A percentile compares a stretch with the other conserved stretches of the same genome.
These are phyloP conservation scores for Kwoniella newhampshirensis DNA, from an alignment of 768 basidiomycete species.

Conservation along the genomic window DNA sequence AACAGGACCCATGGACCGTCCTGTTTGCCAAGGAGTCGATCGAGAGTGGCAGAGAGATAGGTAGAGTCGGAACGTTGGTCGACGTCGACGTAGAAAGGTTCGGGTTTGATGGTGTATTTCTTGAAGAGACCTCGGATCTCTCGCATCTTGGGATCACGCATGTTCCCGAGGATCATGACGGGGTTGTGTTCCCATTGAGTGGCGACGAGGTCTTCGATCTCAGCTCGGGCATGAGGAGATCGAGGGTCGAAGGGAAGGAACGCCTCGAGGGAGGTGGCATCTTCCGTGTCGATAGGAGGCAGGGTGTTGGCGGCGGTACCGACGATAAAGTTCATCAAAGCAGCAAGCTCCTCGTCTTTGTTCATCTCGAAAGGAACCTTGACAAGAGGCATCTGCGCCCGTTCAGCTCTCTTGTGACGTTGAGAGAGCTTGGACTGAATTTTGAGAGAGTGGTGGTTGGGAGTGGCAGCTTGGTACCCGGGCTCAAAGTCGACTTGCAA, in stretches of 20 bases:
- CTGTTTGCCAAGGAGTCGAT: conserved; percentile 18
- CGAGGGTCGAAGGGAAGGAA: conserved; percentile 39
- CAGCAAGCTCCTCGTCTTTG: conserved; percentile 30
- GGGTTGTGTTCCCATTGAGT: conserved; percentile 38
- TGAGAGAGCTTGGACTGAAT: conserved; percentile 19
- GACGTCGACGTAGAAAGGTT: conserved; percentile 36
- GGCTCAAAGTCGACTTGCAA: conserved; percentile 24
- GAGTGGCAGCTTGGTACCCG: conserved; percentile 14
- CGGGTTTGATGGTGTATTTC: conserved; percentile 29
- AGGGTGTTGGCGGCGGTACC: conserved; percentile 31
- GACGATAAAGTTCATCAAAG: conserved; percentile 31
- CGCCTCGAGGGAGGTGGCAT: conserved; percentile 15
- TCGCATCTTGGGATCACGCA: conserved; percentile 39
- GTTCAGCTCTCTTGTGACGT: conserved; percentile 8
- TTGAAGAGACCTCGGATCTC: conserved; percentile 27
- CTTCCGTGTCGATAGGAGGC: conserved; percentile 19
- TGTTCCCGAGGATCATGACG: conserved; percentile 38
- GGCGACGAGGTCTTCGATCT: conserved; percentile 29
- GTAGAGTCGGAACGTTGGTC: conserved; percentile 34
- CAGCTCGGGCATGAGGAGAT: conserved; percentile 17
- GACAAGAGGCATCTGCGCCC: conserved; percentile 6
- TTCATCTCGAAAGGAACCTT: conserved; percentile 19
- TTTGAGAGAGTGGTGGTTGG: conserved; percentile 27
- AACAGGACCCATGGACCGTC: conserved; percentile 11
- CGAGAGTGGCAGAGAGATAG: conserved; percentile 6